Conservation (phyloP, 2,329 filamentous ascomycete genomes). For the Septoria petroselini region DNA sequence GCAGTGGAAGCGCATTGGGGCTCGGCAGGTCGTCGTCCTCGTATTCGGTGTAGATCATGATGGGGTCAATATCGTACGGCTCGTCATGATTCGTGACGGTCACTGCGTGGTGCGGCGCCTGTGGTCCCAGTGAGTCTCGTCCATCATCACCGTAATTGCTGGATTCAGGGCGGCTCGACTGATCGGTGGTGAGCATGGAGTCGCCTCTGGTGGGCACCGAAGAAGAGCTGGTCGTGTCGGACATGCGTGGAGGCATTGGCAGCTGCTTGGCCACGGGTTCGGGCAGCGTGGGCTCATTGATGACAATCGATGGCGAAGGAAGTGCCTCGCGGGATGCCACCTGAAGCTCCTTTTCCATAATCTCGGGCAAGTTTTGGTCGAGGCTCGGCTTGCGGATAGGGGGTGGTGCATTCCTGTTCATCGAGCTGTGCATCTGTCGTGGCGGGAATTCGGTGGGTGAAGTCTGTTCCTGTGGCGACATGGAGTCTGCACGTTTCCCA, state of each 20-base stretch:
- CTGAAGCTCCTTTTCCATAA: constrained; percentile 21
- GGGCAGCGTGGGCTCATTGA: constrained; percentile 11
- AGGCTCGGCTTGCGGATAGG: constrained; percentile 18
- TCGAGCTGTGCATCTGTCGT: constrained; percentile 29
- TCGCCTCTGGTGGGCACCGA: constrained; percentile 30
- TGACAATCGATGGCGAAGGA: constrained; percentile 10
- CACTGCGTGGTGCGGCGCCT: constrained; percentile 14
- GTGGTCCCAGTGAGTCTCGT: constrained; percentile 13
- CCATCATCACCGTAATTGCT: constrained; percentile 34
- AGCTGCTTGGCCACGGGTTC: constrained; percentile 25
- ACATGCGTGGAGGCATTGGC: constrained; percentile 20
- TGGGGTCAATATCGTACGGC: constrained; percentile 31
- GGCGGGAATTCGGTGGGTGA: constrained; percentile 20
- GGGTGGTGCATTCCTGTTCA: constrained; percentile 11
- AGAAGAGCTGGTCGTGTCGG: constrained; percentile 13
- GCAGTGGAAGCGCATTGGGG: constrained; percentile 22
- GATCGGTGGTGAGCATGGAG: constrained; percentile 22
- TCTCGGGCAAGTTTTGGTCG: constrained; percentile 24
- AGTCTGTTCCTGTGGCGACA: constrained; percentile 21
- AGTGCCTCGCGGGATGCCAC: constrained; percentile 10
- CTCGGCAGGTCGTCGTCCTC: constrained; percentile 22
- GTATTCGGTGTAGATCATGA: constrained; percentile 29
- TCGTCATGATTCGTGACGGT: constrained; percentile 27
- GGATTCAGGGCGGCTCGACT: constrained; percentile 26
- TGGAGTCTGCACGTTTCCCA: constrained; percentile 42